Conservation (phyloP, 306 rosid species). For the Sophora flavescens region DNA sequence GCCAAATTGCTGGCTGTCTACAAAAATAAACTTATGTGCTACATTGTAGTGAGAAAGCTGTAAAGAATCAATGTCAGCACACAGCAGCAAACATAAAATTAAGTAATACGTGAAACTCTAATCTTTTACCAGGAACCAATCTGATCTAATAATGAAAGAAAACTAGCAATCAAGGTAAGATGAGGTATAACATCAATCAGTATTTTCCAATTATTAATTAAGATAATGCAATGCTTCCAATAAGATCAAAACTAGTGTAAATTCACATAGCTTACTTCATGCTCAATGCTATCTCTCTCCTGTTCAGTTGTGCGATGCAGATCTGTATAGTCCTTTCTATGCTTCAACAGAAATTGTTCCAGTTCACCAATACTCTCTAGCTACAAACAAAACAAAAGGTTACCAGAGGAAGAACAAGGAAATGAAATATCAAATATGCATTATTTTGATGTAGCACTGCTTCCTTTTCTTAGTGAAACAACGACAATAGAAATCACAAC, state of each 20-base stretch:
- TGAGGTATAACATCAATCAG: constrained; percentile 22
- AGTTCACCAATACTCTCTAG: constrained; percentile 85
- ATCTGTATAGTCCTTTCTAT: constrained; percentile 93
- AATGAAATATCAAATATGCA: constrained; percentile 28
- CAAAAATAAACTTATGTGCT: constrained; percentile 24
- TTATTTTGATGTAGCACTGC: constrained; percentile 4
- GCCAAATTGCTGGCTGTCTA: constrained; percentile 8
- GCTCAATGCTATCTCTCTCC: constrained; percentile 97
- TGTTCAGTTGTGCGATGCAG: constrained; percentile 89
- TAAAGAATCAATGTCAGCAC: constrained; percentile 6
- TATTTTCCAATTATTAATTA: constrained; percentile 36
- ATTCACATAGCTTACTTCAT: constrained; percentile 72
- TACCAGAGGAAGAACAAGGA: not conserved
- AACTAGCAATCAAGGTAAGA: not conserved
- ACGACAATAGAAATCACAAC: not conserved
- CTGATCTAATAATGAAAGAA: constrained; percentile 8
- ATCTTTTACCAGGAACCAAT: not conserved
- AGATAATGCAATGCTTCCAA: constrained; percentile 6
- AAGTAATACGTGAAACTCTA: constrained; percentile 16
- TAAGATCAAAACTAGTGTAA: constrained; percentile 38
- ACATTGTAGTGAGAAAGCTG: constrained; percentile 5
- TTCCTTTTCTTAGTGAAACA: constrained; percentile 26
- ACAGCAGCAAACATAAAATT: not conserved
- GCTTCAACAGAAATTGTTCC: constrained; percentile 82
- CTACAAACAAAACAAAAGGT: constrained; percentile 52